Conservation (phyloP, 2,329 filamentous ascomycete genomes). For the Hortaea werneckii region DNA sequence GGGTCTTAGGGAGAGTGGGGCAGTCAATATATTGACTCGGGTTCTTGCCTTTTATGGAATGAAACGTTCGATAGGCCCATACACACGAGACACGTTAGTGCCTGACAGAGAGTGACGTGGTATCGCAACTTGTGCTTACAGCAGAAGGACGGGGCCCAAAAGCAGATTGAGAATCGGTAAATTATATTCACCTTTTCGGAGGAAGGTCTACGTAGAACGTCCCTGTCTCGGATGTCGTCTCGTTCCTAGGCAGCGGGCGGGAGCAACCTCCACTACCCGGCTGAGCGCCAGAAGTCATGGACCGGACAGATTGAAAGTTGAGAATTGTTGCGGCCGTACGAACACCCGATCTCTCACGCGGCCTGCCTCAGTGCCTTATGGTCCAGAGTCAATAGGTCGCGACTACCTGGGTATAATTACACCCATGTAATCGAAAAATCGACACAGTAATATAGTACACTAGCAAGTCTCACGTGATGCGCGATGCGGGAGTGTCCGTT, state of each 20-base stretch:
- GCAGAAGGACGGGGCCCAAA: not conserved
- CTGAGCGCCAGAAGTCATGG: too few relatives aligned
- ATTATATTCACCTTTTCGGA: not conserved
- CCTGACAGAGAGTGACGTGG: not conserved
- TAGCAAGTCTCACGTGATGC: too few relatives aligned
- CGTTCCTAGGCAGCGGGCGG: too few relatives aligned
- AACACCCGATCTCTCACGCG: not conserved
- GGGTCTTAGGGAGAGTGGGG: not conserved
- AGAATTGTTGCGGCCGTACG: not conserved
- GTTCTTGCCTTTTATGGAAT: not conserved
- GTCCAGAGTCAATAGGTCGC: too few relatives aligned
- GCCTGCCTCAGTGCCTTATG: not conserved
- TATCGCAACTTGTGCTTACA: not conserved
- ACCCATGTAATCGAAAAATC: too few relatives aligned
- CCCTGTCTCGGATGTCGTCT: too few relatives aligned
- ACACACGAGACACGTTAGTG: not conserved
- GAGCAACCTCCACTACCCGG: too few relatives aligned
- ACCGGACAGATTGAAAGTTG: not conserved
- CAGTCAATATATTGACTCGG: not conserved
- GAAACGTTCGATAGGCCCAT: not conserved
- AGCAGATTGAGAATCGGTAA: not conserved
- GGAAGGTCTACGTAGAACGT: too few relatives aligned
- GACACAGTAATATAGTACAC: too few relatives aligned
- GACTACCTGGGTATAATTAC: too few relatives aligned
- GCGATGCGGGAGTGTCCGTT: not conserved